Percentiles rank a stretch among this genome's conserved stretches.
phyloP scores from a whole-genome alignment of 225 moss, liverwort and hornwort species.

The Polytrichum formosum region DNA sequence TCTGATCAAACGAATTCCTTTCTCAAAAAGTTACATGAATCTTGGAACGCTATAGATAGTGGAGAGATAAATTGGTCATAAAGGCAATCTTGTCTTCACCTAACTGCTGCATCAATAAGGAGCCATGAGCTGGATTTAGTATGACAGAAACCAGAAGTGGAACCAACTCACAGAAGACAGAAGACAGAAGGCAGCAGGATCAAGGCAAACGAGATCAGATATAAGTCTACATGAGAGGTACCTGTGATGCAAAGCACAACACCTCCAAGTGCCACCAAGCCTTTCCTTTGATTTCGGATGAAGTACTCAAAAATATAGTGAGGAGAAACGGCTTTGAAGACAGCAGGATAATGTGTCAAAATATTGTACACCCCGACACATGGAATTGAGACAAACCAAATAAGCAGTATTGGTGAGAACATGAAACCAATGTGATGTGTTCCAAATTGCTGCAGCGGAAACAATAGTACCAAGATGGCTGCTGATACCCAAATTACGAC shows the following conservation, averaged over 20 bases:
- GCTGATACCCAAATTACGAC: too few relatives aligned
- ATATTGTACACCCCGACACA: conserved; percentile 64
- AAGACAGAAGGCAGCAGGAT: too few relatives aligned
- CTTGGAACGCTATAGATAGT: too few relatives aligned
- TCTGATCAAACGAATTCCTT: too few relatives aligned
- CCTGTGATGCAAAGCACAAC: conserved; percentile 83
- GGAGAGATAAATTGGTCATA: too few relatives aligned
- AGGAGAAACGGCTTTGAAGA: conserved; percentile 73
- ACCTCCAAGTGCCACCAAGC: conserved; percentile 79
- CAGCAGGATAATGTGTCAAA: conserved; percentile 37
- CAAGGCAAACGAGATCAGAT: background rate
- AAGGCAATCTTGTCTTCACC: too few relatives aligned
- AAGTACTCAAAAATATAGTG: conserved; percentile 64
- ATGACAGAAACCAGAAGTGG: too few relatives aligned
- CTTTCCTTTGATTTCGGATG: conserved; percentile 42
- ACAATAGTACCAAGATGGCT: too few relatives aligned
- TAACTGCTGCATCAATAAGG: too few relatives aligned
- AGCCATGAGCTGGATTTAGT: too few relatives aligned
- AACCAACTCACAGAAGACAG: too few relatives aligned
- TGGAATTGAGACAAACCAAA: conserved; percentile 64
- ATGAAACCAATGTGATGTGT: conserved; percentile 58
- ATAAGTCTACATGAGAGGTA: conserved; percentile 9
- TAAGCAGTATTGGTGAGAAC: conserved; percentile 71
- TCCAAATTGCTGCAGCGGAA: conserved; percentile 36
- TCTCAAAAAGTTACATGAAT: too few relatives aligned